A percentile compares a stretch with the other conserved stretches of the same genome.
phyloP scores from a whole-genome alignment of 495 filamentous ascomycete species.

The Penicillium ochrochloron region DNA sequence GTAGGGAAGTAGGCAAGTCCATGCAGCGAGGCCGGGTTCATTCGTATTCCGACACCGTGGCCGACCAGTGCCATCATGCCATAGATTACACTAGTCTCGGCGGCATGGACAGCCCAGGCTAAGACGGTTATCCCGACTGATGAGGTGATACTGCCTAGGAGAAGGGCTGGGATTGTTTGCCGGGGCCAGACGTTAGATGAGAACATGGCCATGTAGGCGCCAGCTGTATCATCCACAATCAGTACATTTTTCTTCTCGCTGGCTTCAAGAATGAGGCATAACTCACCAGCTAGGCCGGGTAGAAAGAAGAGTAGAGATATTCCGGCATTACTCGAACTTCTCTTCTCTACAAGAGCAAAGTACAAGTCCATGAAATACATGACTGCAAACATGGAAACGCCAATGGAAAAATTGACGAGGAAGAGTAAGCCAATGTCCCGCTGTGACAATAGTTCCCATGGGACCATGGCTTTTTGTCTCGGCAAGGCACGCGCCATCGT shows the following conservation, averaged over 20 bases:
- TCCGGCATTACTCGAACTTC: slow-evolving; percentile 51
- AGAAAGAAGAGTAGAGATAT: slow-evolving; percentile 55
- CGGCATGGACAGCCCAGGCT: slow-evolving; percentile 48
- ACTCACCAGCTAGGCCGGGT: slow-evolving; percentile 45
- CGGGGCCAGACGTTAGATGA: slow-evolving; percentile 59
- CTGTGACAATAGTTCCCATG: slow-evolving; percentile 53
- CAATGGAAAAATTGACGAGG: slow-evolving; percentile 57
- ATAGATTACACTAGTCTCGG: slow-evolving; percentile 49
- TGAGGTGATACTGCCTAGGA: slow-evolving; percentile 52
- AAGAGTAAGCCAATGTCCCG: slow-evolving; percentile 57
- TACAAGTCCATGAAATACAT: slow-evolving; percentile 67
- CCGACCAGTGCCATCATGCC: slow-evolving; percentile 66
- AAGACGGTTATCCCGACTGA: slow-evolving; percentile 53
- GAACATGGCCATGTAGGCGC: slow-evolving; percentile 58
- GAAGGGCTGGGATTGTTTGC: slow-evolving; percentile 57
- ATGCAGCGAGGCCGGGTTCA: slow-evolving; percentile 57
- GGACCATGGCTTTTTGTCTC: slow-evolving; percentile 59
- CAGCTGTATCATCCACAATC: slow-evolving; percentile 30
- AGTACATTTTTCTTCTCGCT: background rate
- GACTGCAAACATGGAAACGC: slow-evolving; percentile 53
- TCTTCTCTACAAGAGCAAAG: slow-evolving; percentile 57
- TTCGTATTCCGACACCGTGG: slow-evolving; percentile 55
- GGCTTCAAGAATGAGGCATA: background rate
- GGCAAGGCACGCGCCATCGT: slow-evolving; percentile 48
- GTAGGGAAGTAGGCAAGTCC: slow-evolving; percentile 57